Base-by-base conservation (phyloP, 352 stramenopile species). In the Aphanomyces euteiches region DNA sequence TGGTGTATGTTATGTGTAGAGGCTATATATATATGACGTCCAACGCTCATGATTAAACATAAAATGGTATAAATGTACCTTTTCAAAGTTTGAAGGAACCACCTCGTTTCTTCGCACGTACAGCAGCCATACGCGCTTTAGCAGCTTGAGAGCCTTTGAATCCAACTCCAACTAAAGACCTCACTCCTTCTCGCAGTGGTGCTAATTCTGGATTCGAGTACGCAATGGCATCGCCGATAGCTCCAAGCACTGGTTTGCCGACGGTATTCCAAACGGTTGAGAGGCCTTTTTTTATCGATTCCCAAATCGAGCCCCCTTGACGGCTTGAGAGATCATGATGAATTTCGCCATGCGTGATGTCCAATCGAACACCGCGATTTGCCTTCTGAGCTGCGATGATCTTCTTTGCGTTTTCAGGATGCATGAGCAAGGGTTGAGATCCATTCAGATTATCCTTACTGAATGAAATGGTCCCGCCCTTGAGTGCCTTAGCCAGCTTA, bases 321-420 rank as follows among this genome's bases (percentile, higher is more conserved):
- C 17, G 15, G 6, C 19, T 7, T n/a, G 7, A 7, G n/a, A 13
- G 19, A n/a, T 61, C 28, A 39, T 61, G 54, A 17, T 61, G 6
- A 40, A 61, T 13, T n/a, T 61, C 54, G n/a, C 54, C 54, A 13
- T 40, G 54, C 39, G 15, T 40, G 43, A 61, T 61, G 7, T 37
- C 5, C 5, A 61, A 13, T 37, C 54, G 54, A 37, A 7, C 15
- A 41, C 5, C 54, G 12, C 43, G 39, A 58, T 34, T 19, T 10
- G 50, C 50, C n/a, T 58, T 58, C 50, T 58, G 50, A 5, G 54
- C 54, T n/a, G 13, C 21, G 7, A 43, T 37, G 10, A 61, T 37
- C n/a, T 61, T 61, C 5, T 37, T 17, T 13, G 54, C 54, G n/a
- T 61, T 61, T 43, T 7, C 54, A n/a, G 54, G 54, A 61, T 61